Evolutionary conservation across 2,329 filamentous ascomycete genomes (phyloP).

Genomic region (Fusarium avenaceum): DNA sequence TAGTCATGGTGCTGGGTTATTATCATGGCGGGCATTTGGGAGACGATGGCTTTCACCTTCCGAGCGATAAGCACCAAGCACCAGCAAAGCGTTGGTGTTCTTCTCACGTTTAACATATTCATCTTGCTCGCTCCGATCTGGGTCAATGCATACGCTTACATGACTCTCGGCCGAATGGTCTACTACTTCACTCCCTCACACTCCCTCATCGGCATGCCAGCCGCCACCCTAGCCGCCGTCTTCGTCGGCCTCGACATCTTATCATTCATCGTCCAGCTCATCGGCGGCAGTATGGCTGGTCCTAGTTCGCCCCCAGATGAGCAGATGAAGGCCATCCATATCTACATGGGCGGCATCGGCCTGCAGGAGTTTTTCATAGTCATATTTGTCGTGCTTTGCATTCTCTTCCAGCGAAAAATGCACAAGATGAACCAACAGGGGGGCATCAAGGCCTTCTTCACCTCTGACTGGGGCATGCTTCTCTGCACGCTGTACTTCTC

Average conservation of each 20-base stretch:
- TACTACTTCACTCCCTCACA: slow-evolving; percentile 58
- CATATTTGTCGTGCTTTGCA: slow-evolving; percentile 58
- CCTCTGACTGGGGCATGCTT: slow-evolving; percentile 32
- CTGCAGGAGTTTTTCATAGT: slow-evolving; percentile 66
- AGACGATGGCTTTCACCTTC: slow-evolving; percentile 43
- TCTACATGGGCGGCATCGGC: slow-evolving; percentile 68
- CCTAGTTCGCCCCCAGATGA: slow-evolving; percentile 46
- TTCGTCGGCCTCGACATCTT: slow-evolving; percentile 60
- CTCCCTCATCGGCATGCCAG: slow-evolving; percentile 55
- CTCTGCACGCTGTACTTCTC: slow-evolving; percentile 53
- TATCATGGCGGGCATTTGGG: slow-evolving; percentile 54
- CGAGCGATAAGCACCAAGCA: slow-evolving; percentile 41
- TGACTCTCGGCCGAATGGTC: slow-evolving; percentile 61
- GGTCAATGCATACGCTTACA: slow-evolving; percentile 64
- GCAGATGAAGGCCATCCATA: slow-evolving; percentile 53
- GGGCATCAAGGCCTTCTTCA: neutral
- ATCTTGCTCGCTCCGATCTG: slow-evolving; percentile 46
- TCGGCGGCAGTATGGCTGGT: slow-evolving; percentile 51
- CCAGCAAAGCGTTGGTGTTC: slow-evolving; percentile 35
- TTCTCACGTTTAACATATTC: slow-evolving; percentile 45
- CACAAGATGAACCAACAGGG: neutral
- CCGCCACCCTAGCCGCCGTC: slow-evolving; percentile 53
- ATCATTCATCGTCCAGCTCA: slow-evolving; percentile 54
- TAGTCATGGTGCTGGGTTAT: slow-evolving; percentile 55
- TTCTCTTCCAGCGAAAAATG: slow-evolving; percentile 38